A percentile compares a stretch with the other conserved stretches of the same genome.
Conservation (phyloP, 192 early-diverging fungal genomes). For the Backusella tarrabulga region DNA sequence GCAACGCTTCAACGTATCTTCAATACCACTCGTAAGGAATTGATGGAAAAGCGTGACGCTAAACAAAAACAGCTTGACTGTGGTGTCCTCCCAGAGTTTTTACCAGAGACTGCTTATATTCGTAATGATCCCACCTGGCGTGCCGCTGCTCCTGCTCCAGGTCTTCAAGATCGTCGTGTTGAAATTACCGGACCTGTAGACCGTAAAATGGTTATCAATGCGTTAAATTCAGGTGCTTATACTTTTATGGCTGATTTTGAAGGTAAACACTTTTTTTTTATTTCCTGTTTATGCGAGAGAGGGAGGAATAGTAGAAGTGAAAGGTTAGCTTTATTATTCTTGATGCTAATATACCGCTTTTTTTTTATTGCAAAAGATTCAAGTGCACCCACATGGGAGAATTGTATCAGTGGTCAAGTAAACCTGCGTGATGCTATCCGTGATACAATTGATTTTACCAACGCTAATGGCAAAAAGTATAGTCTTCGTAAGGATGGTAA, state of each 20-base stretch:
- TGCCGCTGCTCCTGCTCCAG: slow-evolving; percentile 84
- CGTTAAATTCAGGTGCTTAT: slow-evolving; percentile 87
- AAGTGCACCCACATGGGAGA: slow-evolving; percentile 94
- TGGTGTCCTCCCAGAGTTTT: slow-evolving; percentile 80
- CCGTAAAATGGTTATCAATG: slow-evolving; percentile 99
- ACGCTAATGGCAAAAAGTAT: slow-evolving; percentile 92
- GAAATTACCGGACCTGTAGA: slow-evolving; percentile 98
- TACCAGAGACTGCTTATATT: slow-evolving; percentile 87
- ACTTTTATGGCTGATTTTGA: slow-evolving; percentile 99
- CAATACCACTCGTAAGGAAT: slow-evolving; percentile 82
- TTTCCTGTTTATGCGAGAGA: background rate
- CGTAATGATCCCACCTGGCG: slow-evolving; percentile 87
- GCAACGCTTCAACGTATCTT: slow-evolving; percentile 89
- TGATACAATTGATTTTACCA: slow-evolving; percentile 82
- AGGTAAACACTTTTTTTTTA: slow-evolving; percentile 27
- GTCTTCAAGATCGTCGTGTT: slow-evolving; percentile 85
- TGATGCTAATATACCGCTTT: background rate
- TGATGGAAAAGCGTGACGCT: slow-evolving; percentile 75
- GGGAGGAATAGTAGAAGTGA: background rate
- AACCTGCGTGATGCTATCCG: slow-evolving; percentile 92
- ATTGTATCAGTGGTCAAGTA: slow-evolving; percentile 82
- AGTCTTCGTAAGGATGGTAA: slow-evolving; percentile 84
- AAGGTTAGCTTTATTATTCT: background rate
- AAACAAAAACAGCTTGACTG: slow-evolving; percentile 79
- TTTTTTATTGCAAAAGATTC: slow-evolving; percentile 64